These are phyloP conservation scores for Gloeophyllum trabeum DNA, from an alignment of 768 basidiomycete genomes.

Conservation along the genomic window DNA sequence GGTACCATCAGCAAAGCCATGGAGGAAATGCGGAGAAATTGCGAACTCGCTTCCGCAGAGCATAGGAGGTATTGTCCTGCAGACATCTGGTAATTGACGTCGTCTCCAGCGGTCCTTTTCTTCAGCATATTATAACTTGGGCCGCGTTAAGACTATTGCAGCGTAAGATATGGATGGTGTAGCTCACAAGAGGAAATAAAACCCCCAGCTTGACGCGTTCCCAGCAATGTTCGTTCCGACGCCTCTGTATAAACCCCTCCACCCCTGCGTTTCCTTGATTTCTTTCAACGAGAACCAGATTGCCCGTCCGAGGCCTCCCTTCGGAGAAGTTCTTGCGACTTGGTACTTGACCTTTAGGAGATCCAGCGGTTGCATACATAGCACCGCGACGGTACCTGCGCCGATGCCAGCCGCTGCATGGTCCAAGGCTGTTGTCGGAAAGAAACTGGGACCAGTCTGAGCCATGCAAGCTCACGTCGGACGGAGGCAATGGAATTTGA, in stretches of 20 bases:
- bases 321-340: conserved; percentile 58
- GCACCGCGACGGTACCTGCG: conserved; percentile 83
- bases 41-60: conserved; percentile 94
- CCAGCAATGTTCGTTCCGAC: conserved; percentile 86
- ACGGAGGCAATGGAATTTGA: conserved; percentile 3
- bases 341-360: conserved; percentile 92
- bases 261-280: conserved; percentile 68
- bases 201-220: conserved; percentile 93
- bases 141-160: neutral
- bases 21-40: conserved; percentile 9
- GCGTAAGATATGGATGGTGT: conserved; percentile 3
- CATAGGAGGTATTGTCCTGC: conserved; percentile 77
- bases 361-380: conserved; percentile 97
- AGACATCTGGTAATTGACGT: conserved; percentile 56
- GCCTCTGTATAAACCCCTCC: conserved; percentile 83
- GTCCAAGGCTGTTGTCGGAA: conserved; percentile 40
- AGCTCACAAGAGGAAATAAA: conserved; percentile 95
- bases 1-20: conserved; percentile 8
- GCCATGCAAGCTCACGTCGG: neutral
- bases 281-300: conserved; percentile 69
- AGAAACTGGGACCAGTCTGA: neutral
- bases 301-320: conserved; percentile 52
- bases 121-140: conserved; percentile 90
- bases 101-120: conserved; percentile 58
- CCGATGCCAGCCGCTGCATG: conserved; percentile 92